Evolutionary conservation across 2,329 filamentous ascomycete genomes (phyloP).

Genomic region (Fusarium brachygibbosum): DNA sequence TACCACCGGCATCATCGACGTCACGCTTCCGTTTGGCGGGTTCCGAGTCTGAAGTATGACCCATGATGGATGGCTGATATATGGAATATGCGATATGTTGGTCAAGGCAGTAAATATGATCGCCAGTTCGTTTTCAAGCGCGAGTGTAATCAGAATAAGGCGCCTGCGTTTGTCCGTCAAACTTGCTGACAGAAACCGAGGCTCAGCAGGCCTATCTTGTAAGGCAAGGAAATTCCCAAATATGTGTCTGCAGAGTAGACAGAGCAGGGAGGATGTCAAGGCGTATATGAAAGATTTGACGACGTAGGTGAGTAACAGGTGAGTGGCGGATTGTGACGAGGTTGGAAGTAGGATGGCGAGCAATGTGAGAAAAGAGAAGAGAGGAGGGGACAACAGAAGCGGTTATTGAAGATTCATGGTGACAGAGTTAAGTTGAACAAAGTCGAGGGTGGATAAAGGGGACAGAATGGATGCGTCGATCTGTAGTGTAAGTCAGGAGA

Average conservation of each 20-base stretch:
- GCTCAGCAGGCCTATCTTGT: constrained; percentile 9
- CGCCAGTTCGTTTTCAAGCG: constrained; percentile 8
- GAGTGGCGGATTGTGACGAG: constrained; percentile 39
- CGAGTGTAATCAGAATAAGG: constrained; percentile 5
- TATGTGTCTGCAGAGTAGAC: not conserved
- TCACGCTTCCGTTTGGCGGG: constrained; percentile 65
- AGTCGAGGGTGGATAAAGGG: constrained; percentile 15
- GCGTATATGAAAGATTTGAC: constrained; percentile 30
- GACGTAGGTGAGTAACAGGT: constrained; percentile 33
- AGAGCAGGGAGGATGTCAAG: constrained; percentile 17
- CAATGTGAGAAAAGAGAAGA: constrained; percentile 11
- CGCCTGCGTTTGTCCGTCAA: constrained; percentile 21
- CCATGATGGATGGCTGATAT: constrained; percentile 52
- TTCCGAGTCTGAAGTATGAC: constrained; percentile 58
- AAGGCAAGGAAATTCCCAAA: constrained; percentile 10
- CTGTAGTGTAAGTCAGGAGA: constrained; percentile 15
- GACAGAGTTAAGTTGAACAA: constrained; percentile 22
- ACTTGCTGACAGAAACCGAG: constrained; percentile 21
- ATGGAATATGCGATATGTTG: constrained; percentile 21
- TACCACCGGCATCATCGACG: constrained; percentile 59
- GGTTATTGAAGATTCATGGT: constrained; percentile 46
- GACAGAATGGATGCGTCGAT: constrained; percentile 19
- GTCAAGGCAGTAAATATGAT: constrained; percentile 4
- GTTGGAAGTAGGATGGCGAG: constrained; percentile 22
- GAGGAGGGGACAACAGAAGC: constrained; percentile 16